Evolutionary conservation across 176 grass and related monocot genomes (phyloP), one percentile per base, ranked within the genome.

Genomic region (Musa itinerans): DNA sequence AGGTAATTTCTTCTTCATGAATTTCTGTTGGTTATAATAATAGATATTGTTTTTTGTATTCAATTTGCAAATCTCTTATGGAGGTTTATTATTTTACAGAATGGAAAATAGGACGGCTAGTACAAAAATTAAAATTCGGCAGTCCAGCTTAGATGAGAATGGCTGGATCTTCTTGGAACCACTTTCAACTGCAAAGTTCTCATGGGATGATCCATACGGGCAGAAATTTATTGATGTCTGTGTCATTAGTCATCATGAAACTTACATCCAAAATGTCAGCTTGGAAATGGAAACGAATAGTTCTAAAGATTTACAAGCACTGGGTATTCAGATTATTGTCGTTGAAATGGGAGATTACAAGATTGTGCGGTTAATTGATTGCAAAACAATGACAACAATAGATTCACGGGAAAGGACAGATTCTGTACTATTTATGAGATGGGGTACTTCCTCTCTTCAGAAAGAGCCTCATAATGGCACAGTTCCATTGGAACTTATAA

Each of bases 161-260:
- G 74, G 68, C 69, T 91, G 83, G 88, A 98, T 93, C 59, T 82
- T 87, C 77, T 75, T 98, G 82, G 80, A 79, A 68, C 88, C 94
- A 77, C 78, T 76, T 83, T 83, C 94, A 58, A 85, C 94, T 78
- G 86, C 74, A 81, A 93, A 84, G 76, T 98, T 86, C 83, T 93
- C 88, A 65, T 91, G 84, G 86, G 94, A 93, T 68, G 82, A 93
- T 71, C 90, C 90, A 50, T 93, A 89, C 79, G 94, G 94, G 68
- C 85, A 29, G 69, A 91, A 80, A 83, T 71, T 82, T 80, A 50
- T 98, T 81, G 86, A 98, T 87, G 63, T 93, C 79, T 68, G 80
- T 78, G 55, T 93, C 68, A 78, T 78, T 22, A 74, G 79, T 70
- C 80, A 82, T 79, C 78, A 75, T 76, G 70, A 76, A 78, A 87